Base-by-base conservation (phyloP, 805 yeast genomes). In the Blastobotrys peoriensis region DNA sequence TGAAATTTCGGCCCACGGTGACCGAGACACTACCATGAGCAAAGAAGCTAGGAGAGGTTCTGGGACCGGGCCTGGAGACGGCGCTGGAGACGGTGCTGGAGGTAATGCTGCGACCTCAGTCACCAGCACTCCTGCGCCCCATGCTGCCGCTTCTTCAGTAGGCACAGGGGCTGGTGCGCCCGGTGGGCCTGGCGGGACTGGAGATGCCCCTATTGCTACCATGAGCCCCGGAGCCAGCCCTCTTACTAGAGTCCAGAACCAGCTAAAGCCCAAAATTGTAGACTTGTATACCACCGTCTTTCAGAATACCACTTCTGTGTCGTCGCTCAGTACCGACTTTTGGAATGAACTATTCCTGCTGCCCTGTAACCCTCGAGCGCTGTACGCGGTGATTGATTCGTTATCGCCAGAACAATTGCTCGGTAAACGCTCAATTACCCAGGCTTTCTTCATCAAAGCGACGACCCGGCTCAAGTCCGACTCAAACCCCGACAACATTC, bases 361-460 rank as follows among this genome's bases (percentile, higher is more conserved):
- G 19, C 40, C 43, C 17, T 53, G 58, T 37, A 49, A 51, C 27
- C 50, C 37, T 13, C 34, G 35, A 9, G 58, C 55, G 3, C 46
- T 63, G 20, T 52, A 42, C 13, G 48, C 52, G 3, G 43, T 48
- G 2, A 52, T 63, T 10, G 49, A 46, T 3, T 56, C 54, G 2
- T 48, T 58, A 5, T 34, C 52, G 3, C 55, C 62, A 5, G 62
- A 60, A 15, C 36, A 41, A 20, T 28, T 53, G 15, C 47, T 52
- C 17, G 25, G 43, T 3, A 19, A 33, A 9, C 36, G 38, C 33
- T 19, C 16, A 10, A 42, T 48, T 16, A 45, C 55, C 2, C 52
- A 50, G n/a, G 45, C 56, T 21, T 38, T 62, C 35, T 54, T 62
- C 36, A 40, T 36, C 15, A 47, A 57, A 25, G 61, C 54, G 2